These are phyloP conservation scores for Volvox reticuliferus DNA, from an alignment of 139 green algal species.

Conservation along the genomic window DNA sequence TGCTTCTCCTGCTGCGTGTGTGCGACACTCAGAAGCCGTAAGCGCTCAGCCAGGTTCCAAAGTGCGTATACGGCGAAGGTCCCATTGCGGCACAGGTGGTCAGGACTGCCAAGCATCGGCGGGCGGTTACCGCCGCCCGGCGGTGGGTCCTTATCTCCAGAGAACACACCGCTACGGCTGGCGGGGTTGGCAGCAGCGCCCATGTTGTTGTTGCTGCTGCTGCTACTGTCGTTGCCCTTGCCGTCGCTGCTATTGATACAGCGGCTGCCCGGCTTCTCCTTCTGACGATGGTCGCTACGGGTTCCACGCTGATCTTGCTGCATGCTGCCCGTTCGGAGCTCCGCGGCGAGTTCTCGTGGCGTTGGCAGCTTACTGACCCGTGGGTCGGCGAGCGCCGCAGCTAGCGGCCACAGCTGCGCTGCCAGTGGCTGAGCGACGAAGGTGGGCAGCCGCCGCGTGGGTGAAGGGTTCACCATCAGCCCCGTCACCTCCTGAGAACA, in stretches of 20 bases:
- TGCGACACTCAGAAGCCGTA: not conserved
- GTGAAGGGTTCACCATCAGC: constrained; percentile 26
- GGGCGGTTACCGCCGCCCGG: not conserved
- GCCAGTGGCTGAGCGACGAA: constrained; percentile 21
- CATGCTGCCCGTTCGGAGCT: not conserved
- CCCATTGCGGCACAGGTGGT: not conserved
- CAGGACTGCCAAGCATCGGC: constrained; percentile 28
- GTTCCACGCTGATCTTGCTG: not conserved
- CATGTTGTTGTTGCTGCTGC: not conserved
- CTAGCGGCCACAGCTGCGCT: constrained; percentile 27
- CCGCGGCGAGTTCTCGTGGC: not conserved
- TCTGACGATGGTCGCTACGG: too few species aligned
- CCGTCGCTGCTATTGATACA: not conserved
- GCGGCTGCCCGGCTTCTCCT: too few species aligned
- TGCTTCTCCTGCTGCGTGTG: not conserved
- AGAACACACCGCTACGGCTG: not conserved
- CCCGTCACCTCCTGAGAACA: not conserved
- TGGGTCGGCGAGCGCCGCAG: constrained; percentile 6
- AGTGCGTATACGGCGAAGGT: constrained; percentile 23
- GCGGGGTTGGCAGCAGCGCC: not conserved
- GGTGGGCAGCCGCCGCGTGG: not conserved
- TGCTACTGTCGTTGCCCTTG: not conserved
- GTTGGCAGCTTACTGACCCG: not conserved
- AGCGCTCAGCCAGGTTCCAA: constrained; percentile 2
- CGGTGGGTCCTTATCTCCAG: too few species aligned